Conservation (phyloP, 2,329 filamentous ascomycete species). For the Aspergillus cejpii region DNA sequence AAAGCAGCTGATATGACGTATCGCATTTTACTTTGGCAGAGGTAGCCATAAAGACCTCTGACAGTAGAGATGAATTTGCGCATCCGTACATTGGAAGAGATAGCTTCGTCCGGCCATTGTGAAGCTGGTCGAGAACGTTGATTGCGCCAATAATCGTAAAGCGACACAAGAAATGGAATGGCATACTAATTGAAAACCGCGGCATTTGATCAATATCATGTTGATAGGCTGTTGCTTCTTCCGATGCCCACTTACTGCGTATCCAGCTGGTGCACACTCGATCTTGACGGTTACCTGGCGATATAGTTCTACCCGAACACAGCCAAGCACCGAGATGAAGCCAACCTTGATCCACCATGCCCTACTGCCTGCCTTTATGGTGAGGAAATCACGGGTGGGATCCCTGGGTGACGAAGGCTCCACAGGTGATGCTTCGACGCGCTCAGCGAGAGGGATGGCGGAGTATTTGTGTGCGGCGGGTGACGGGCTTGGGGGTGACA, state of each 20-base stretch:
- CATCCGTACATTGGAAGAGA: constrained; percentile 13
- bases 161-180: constrained; percentile 38
- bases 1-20: constrained; percentile 36
- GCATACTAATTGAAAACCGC: constrained; percentile 24
- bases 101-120: constrained; percentile 8
- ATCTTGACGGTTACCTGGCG: constrained; percentile 37
- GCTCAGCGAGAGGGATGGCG: constrained; percentile 25
- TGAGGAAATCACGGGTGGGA: constrained; percentile 3
- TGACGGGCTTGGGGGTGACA: constrained; percentile 18
- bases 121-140: constrained; percentile 21
- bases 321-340: constrained; percentile 21
- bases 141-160: constrained; percentile 38
- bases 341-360: constrained; percentile 22
- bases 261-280: constrained; percentile 39
- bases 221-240: background rate
- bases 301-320: constrained; percentile 36
- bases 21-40: constrained; percentile 32
- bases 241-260: constrained; percentile 24
- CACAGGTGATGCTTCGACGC: constrained; percentile 19
- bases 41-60: constrained; percentile 25
- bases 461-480: constrained; percentile 24
- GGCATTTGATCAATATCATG: constrained; percentile 12
- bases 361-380: constrained; percentile 7
- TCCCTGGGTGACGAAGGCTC: constrained; percentile 7
- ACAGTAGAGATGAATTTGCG: constrained; percentile 20